phyloP scores from a whole-genome alignment of 2,329 filamentous ascomycete species.

The Pestalotiopsis fici region DNA sequence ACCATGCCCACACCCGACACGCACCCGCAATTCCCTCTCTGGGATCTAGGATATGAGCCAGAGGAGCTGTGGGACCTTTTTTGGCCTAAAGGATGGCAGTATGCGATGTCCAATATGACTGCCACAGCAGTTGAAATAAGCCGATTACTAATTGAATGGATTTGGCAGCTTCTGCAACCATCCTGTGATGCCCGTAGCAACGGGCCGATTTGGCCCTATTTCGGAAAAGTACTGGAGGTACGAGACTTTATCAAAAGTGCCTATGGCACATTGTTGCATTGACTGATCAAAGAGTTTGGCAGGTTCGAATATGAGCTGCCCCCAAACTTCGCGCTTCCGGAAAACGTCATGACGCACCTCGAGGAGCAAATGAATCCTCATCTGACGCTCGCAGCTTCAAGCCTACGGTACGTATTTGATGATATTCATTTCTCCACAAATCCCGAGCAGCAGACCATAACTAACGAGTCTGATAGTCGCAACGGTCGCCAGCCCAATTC shows the following conservation, averaged over 20 bases:
- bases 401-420: too few relatives aligned
- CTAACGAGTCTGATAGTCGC: not conserved
- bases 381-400: slow-evolving; percentile 14
- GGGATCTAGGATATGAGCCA: slow-evolving; percentile 45
- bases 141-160: too few relatives aligned
- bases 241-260: slow-evolving; percentile 26
- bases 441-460: too few relatives aligned
- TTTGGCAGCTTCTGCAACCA: slow-evolving; percentile 37
- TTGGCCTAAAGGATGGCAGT: slow-evolving; percentile 42
- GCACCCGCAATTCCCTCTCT: slow-evolving; percentile 49
- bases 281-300: too few relatives aligned
- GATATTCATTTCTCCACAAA: too few relatives aligned
- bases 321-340: slow-evolving; percentile 13
- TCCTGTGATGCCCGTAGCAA: slow-evolving; percentile 40
- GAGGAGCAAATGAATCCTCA: slow-evolving; percentile 26
- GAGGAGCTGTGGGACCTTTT: slow-evolving; percentile 48
- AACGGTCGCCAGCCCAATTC: slow-evolving; percentile 9
- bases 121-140: too few relatives aligned
- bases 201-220: slow-evolving; percentile 43
- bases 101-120: too few relatives aligned
- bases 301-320: too few relatives aligned
- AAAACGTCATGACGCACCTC: slow-evolving; percentile 31
- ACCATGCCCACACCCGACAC: slow-evolving; percentile 41
- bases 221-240: slow-evolving; percentile 43
- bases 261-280: too few relatives aligned